Evolutionary conservation across 2,329 filamentous ascomycete species (phyloP), one percentile per base, ranked within the genome.

Genomic region (Exophiala oligosperma): DNA sequence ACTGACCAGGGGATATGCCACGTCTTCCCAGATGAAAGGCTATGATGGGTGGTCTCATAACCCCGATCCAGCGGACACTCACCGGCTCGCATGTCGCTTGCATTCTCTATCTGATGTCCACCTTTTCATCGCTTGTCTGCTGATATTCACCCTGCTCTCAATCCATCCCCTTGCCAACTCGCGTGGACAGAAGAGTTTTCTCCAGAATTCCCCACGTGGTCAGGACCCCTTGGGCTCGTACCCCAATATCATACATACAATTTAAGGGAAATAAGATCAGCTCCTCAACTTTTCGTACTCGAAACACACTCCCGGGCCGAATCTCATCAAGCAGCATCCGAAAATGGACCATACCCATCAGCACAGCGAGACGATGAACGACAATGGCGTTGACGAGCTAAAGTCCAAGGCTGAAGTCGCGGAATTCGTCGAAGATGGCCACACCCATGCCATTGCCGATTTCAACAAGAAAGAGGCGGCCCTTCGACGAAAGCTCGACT

Each of bases 401-500:
- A 60, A 63, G 54, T 49, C 55, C 29, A 52, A 52, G 23, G 47
- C 48, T 24, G 60, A 63, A 37, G 26, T 59, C 28, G 54, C 52
- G 26, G 60, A 62, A 41, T 63, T 49, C 35, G 35, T 58, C 38
- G 53, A 61, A 38, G 46, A 56, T 37, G 58, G 50, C 44, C 43
- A 24, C 17, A 43, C 56, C 4, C 14, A 17, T 17, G 47, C 53
- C 5, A 35, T 24, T 2, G 46, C 50, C 3, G 61, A 64, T 4
- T 61, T 61, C 50, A 38, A 56, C 23, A 49, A 50, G 29, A 61
- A 61, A 37, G 61, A 64, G 37, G 52, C 52, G 23, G 44, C 37
- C 21, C 24, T 64, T 26, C 50, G 55, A 26, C 59, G 61, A 17
- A 64, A 64, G 41, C 58, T 64, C 35, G 61, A 64, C 48, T 55